Base-by-base conservation (phyloP, 148 eudicot species). In the Talinum fruticosum region DNA sequence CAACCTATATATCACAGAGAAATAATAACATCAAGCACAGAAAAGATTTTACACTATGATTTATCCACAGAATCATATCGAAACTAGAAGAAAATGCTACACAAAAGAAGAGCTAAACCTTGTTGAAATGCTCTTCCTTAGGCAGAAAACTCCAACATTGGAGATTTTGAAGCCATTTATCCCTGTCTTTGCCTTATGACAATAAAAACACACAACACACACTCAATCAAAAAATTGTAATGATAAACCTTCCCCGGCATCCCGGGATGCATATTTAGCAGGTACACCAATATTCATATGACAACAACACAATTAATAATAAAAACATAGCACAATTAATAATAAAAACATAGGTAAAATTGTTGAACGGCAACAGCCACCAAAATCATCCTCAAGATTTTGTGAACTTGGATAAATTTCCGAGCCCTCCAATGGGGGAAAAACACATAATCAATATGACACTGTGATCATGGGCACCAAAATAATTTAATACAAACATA, bases 51-150 rank as follows among this genome's bases (percentile, higher is more conserved):
- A 41, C 14, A 41, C 47, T 8, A 41, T 41, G 47, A 66, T 10
- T 69, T 33, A n/a, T 45, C 1, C 14, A 59, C 51, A 30, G 10
- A 61, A 16, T 28, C 13, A 19, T 15, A 41, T 23, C 30, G n/a
- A 75, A 47, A 7, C n/a, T 7, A 32, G 21, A 74, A 53, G 37
- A 53, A 61, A 76, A 47, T 24, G 28, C 28, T 53, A 53, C 13
- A 19, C 24, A 21, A 44, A 78, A 2, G 66, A 81, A 54, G 36
- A 57, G 15, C 35, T 37, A 74, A 36, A 95, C 99, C 99, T 93
- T 93, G 88, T 96, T 95, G 79, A 95, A 92, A 90, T 95, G 99
- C 77, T 95, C 99, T 95, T 95, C 33, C 99, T 96, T 37, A 92
- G 94, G 76, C 93, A 96, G 85, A 92, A 92, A 0, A 92, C 90